Evolutionary conservation across 192 early-diverging fungal species (phyloP).

Genomic region (Lobulomyces angularis): DNA sequence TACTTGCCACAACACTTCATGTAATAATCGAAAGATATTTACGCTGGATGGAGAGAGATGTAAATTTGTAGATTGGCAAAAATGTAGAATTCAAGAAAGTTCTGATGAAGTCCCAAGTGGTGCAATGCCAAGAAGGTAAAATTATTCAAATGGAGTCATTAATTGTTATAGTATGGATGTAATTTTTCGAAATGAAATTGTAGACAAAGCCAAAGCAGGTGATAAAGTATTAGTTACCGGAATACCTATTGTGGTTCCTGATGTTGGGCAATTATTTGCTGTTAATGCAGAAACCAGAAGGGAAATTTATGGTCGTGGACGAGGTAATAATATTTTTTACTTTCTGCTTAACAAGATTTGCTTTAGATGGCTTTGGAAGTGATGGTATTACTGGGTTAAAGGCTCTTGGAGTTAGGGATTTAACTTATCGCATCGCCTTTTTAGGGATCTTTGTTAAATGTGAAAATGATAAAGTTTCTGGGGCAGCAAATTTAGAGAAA

Average conservation of each 20-base stretch:
- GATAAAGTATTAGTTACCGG: conserved; percentile 84
- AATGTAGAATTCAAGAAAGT: conserved; percentile 91
- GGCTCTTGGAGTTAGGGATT: conserved; percentile 76
- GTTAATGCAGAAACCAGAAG: not conserved
- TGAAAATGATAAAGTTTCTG: conserved; percentile 26
- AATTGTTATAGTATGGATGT: conserved; percentile 63
- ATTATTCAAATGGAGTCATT: conserved; percentile 1
- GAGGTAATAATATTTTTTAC: conserved; percentile 12
- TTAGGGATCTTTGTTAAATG: conserved; percentile 69
- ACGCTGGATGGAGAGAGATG: conserved; percentile 67
- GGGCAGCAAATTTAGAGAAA: conserved; percentile 44
- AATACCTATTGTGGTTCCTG: conserved; percentile 81
- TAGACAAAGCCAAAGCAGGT: conserved; percentile 91
- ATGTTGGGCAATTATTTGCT: conserved; percentile 69
- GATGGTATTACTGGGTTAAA: conserved; percentile 79
- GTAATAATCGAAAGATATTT: conserved; percentile 72
- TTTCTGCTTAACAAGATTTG: conserved; percentile 12
- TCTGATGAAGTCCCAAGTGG: conserved; percentile 91
- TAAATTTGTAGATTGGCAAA: conserved; percentile 95
- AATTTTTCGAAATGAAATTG: conserved; percentile 82
- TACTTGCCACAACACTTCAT: conserved; percentile 67
- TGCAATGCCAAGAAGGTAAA: conserved; percentile 85
- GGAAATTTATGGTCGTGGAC: conserved; percentile 6
- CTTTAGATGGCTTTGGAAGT: conserved; percentile 42
- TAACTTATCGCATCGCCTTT: conserved; percentile 88